Percentiles rank a stretch among this genome's conserved stretches.
phyloP scores from a whole-genome alignment of 164 flowering plant species.

The Magnolia officinalis region DNA sequence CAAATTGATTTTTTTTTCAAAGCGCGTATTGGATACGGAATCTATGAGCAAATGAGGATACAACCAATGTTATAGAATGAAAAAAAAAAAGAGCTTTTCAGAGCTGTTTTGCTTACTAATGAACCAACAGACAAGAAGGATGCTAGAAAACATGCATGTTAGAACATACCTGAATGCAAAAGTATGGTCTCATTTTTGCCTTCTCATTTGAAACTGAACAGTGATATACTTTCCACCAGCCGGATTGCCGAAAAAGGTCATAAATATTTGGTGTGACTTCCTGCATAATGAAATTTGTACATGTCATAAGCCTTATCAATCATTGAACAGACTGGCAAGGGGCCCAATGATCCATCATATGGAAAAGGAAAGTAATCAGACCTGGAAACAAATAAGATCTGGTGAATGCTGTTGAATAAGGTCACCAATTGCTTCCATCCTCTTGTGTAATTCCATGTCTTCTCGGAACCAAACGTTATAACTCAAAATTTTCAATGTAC shows the following conservation, averaged over 20 bases:
- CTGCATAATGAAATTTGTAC: conserved; percentile 32
- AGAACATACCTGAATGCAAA: conserved; percentile 74
- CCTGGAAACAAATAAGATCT: conserved; percentile 93
- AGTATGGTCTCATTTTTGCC: conserved; percentile 49
- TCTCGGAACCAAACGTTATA: conserved; percentile 97
- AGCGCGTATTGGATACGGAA: too few species aligned
- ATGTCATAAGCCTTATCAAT: background rate
- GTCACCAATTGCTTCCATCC: conserved; percentile 85
- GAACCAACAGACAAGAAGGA: background rate
- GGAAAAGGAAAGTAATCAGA: conserved; percentile 15
- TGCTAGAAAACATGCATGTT: background rate
- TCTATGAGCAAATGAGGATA: too few species aligned
- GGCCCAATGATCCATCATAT: background rate
- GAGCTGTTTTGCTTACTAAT: too few species aligned
- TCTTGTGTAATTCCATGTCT: conserved; percentile 69
- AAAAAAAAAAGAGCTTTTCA: too few species aligned
- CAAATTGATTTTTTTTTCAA: too few species aligned
- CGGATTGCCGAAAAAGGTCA: conserved; percentile 48
- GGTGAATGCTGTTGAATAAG: conserved; percentile 76
- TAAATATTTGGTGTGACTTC: conserved; percentile 84
- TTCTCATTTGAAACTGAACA: conserved; percentile 60
- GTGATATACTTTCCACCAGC: conserved; percentile 79
- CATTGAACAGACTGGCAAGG: background rate
- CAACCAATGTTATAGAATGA: too few species aligned
- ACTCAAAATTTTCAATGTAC: conserved; percentile 56